Base-by-base conservation (phyloP, 257 asterid genomes). In the Solanum pinnatisectum region DNA sequence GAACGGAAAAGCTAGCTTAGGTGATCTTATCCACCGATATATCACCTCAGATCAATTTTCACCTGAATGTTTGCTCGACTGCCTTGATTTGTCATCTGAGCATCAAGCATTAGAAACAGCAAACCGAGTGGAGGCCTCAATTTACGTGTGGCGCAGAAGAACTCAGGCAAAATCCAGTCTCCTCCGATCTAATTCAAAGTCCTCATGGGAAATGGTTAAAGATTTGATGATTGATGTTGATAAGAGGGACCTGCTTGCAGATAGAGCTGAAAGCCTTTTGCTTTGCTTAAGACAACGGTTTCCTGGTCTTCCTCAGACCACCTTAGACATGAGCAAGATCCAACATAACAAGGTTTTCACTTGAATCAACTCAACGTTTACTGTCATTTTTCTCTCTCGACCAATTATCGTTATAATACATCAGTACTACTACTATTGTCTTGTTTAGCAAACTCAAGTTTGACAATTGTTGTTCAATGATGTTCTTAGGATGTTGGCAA, bases 291-390 rank as follows among this genome's bases (percentile, higher is more conserved):
- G 90, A 87, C 96, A 86, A 44, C 87, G 94, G 25, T 95, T 93
- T 89, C 98, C 98, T 33, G 98, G 98, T 84, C 96, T 96, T 49
- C 95, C 98, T 60, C 98, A 94, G 92, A 94, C 96, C 88, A 88
- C 95, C 87, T 90, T 96, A 88, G 96, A 96, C 93, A 93, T 89
- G 93, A 94, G 92, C 91, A 96, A 96, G 89, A 96, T 96, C 82
- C 98, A 96, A 91, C 91, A 84, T 85, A 96, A 96, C 90, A 96
- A 94, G 98, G 98, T 94, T 67, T 73, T 68, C n/a, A 22, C 56
- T 68, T 79, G 67, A 49, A 82, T 82, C 68, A 46, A 46, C 42
- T 32, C 70, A 12, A 27, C 3, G 1, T 30, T 49, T 82, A 18
- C 2, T 18, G 40, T 44, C 63, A 78, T n/a, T 8, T 79, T 10